Conservation (phyloP, 176 grass and related monocot species). For the barley (Hordeum vulgare) region DNA sequence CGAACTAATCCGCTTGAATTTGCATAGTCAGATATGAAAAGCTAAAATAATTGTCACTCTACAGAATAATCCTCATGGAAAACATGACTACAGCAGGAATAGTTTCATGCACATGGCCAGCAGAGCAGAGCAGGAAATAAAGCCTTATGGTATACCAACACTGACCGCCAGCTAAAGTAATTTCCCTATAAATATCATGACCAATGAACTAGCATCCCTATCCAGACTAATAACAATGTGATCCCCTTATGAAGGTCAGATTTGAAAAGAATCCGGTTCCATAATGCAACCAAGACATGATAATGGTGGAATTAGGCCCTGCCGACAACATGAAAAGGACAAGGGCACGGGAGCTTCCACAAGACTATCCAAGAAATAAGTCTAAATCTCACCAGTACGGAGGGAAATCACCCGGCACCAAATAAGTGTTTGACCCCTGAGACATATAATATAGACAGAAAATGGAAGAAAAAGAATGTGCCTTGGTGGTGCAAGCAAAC, state of each 20-base stretch:
- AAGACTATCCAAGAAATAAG: conserved; percentile 2
- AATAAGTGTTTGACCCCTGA: conserved; percentile 10
- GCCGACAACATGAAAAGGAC: conserved; percentile 14
- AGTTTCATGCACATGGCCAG: conserved; percentile 29
- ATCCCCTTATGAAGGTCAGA: conserved; percentile 6
- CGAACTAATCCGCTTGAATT: conserved; percentile 8
- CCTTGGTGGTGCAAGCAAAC: conserved; percentile 40
- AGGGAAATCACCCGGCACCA: not conserved
- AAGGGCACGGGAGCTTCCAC: not conserved
- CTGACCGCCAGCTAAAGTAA: conserved; percentile 14
- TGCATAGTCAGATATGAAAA: conserved; percentile 14
- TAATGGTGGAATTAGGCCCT: not conserved
- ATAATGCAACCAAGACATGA: conserved; percentile 9
- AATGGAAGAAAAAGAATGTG: not conserved
- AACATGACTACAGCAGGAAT: conserved; percentile 17
- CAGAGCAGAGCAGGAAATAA: not conserved
- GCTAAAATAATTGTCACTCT: not conserved
- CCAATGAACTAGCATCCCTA: not conserved
- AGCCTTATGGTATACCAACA: not conserved
- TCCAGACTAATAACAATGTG: conserved; percentile 15
- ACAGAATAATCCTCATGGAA: conserved; percentile 12
- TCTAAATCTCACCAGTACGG: conserved; percentile 11
- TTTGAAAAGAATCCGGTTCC: not conserved
- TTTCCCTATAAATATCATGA: not conserved
- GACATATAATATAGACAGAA: not conserved